Evolutionary conservation across 345 rosid species (phyloP), one percentile per base, ranked within the genome.

Genomic region (Combretum micranthum): DNA sequence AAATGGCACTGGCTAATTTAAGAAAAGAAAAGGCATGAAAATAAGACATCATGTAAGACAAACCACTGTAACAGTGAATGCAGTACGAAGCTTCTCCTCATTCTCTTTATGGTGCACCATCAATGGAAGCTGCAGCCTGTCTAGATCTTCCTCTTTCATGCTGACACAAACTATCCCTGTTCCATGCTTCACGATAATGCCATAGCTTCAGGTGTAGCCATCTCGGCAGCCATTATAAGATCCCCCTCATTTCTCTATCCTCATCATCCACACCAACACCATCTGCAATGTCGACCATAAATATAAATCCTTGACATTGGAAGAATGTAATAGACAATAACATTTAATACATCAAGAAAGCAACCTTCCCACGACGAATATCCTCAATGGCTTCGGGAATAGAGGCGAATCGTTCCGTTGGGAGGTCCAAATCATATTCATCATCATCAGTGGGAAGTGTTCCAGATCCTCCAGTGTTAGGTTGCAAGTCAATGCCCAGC

Each of bases 201-300:
- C 98, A 91, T 80, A 60, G 92, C 90, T 62, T 91, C 96, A 25
- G 95, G 92, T 52, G 95, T 91, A 16, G 79, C 95, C 64, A 82
- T 66, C 42, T 84, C 66, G 49, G 92, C 98, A 63, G 96, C 92
- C 96, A 88, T 80, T 63, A 91, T 77, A 50, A 91, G 80, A 73
- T 88, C 92, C 42, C 96, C 96, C 77, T 91, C 98, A 56, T 86
- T 88, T 70, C 98, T 75, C 95, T 69, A 60, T 91, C 96, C 70
- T 91, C 98, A 52, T 91, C 98, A 48, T 91, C 98, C 19, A 88
- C 98, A 84, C 96, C 44, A 88, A 68, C 55, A 91, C 98, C 66
- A 88, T 69, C 98, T 88, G 86, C 72, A 79, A 47, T 25, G n/a
- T 54, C 44, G 65, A 60, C 68, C 49, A 68, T 57, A 15, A 53